Base-by-base conservation (phyloP, 139 green algal genomes). In the Edaphochlamys debaryana region DNA sequence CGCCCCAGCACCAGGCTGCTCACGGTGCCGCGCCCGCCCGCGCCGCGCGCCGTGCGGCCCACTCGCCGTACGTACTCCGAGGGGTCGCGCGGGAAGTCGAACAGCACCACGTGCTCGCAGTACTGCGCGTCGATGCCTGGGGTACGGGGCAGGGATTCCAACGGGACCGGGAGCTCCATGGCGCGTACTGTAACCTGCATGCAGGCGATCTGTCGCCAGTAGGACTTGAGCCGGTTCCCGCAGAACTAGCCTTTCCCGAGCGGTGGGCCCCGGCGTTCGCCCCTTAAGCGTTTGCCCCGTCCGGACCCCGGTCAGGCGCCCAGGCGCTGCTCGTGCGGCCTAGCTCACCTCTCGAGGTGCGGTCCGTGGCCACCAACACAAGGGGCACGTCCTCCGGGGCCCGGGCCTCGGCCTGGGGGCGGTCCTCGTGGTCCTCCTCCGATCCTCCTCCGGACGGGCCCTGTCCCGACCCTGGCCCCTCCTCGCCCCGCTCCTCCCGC, bases 11-110 rank as follows among this genome's bases (percentile, higher is more conserved):
- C 96, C 13, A 99, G 88, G 32, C 95, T 88, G 0, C 90, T 94
- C 41, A 98, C 95, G 0, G 90, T 60, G 25, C 96, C 96, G 2
- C 34, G 73, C 20, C 95, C 95, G 54, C 90, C 89, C 5, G 95
- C 94, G 23, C 96, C 96, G 0, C 96, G 87, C 1, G 95, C 95
- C 0, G 95, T 98, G 13, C 96, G 90, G 3, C 96, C 96, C 23
- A 97, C 96, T 0, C 96, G 86, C 1, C 96, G 88, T 22, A 99
- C 92, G 70, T 99, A 99, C 87, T 99, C 96, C 0, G 90, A 96
- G 0, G 96, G 96, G 83, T 99, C 96, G 0, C 96, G 85, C 0
- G 96, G 96, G 87, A 99, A 98, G 87, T 99, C 96, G 84, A 99
- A 99, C 73, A 99, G 88, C 76, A 99, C 92, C 36, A 99, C 96